Evolutionary conservation across 305 asterid genomes (phyloP).

Genomic region (Ilex paraguariensis): DNA sequence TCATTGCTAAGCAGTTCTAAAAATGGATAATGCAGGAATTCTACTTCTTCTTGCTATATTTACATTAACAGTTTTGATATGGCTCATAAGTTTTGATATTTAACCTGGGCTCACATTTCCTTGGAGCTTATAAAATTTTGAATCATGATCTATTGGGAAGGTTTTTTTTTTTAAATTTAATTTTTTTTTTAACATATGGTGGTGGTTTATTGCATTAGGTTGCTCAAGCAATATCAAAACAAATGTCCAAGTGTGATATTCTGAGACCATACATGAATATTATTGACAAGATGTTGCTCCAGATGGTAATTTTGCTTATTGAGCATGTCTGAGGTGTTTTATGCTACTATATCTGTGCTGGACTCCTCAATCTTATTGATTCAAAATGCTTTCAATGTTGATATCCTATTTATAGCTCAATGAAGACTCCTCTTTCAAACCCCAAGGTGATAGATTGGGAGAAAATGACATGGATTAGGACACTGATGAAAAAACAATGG

Average conservation of each 20-base stretch:
- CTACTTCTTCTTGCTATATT: too few species aligned
- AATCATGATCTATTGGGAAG: too few species aligned
- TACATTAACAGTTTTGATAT: too few species aligned
- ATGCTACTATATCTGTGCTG: too few species aligned
- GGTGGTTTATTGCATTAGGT: constrained; percentile 33
- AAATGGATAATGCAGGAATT: too few species aligned
- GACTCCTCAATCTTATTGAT: too few species aligned
- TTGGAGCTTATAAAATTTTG: too few species aligned
- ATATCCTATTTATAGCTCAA: constrained; percentile 37
- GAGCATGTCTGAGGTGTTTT: neutral
- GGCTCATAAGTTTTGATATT: too few species aligned
- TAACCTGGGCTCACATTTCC: too few species aligned
- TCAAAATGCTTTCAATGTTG: neutral
- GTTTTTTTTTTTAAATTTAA: too few species aligned
- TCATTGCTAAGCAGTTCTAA: too few species aligned
- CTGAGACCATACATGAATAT: constrained; percentile 62
- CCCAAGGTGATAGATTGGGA: constrained; percentile 73
- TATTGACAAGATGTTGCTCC: constrained; percentile 58
- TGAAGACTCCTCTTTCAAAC: constrained; percentile 71
- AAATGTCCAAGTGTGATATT: constrained; percentile 75
- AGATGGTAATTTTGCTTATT: constrained; percentile 48
- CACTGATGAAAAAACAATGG: constrained; percentile 70
- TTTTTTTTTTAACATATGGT: neutral
- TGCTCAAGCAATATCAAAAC: constrained; percentile 77
- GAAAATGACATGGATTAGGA: constrained; percentile 81